Conservation (phyloP, 768 basidiomycete genomes). For the button mushroom (Agaricus bisporus) region DNA sequence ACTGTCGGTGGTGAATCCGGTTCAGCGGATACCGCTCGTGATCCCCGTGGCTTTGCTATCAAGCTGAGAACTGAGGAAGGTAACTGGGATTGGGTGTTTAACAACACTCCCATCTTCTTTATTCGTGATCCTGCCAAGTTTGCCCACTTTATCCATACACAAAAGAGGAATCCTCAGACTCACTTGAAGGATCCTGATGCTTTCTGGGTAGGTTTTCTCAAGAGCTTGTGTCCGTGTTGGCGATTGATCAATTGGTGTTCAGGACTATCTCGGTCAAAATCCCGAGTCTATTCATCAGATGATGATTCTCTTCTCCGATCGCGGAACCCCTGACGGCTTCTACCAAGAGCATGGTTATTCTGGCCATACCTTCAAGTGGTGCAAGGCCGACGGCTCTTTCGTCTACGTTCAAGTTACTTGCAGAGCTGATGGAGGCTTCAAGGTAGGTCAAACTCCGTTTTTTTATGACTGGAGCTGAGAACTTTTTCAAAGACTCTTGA, state of each 20-base stretch:
- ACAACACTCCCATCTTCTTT: slow-evolving; percentile 91
- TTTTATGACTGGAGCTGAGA: slow-evolving; percentile 10
- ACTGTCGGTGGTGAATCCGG: slow-evolving; percentile 90
- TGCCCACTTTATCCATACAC: slow-evolving; percentile 92
- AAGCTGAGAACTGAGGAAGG: slow-evolving; percentile 89
- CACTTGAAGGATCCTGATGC: slow-evolving; percentile 84
- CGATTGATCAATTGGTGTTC: neutral
- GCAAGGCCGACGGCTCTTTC: slow-evolving; percentile 79
- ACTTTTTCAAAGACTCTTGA: slow-evolving; percentile 54
- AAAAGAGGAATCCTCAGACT: slow-evolving; percentile 88
- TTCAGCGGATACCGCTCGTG: slow-evolving; percentile 87
- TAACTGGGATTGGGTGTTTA: slow-evolving; percentile 89
- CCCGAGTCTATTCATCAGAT: slow-evolving; percentile 87
- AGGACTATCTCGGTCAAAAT: slow-evolving; percentile 88
- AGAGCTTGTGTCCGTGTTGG: neutral
- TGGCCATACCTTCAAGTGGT: slow-evolving; percentile 87
- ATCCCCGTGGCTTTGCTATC: slow-evolving; percentile 89
- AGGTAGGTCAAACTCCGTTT: slow-evolving; percentile 34
- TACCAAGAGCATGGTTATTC: slow-evolving; percentile 89
- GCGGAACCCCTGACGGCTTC: slow-evolving; percentile 88
- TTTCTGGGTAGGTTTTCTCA: slow-evolving; percentile 60
- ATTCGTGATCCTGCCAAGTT: slow-evolving; percentile 85
- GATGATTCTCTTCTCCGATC: slow-evolving; percentile 91
- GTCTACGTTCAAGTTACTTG: slow-evolving; percentile 87
- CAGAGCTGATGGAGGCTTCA: slow-evolving; percentile 74